These are phyloP conservation scores for Blastobotrys aristatus DNA, from an alignment of 1,139 yeast species.

Conservation along the genomic window DNA sequence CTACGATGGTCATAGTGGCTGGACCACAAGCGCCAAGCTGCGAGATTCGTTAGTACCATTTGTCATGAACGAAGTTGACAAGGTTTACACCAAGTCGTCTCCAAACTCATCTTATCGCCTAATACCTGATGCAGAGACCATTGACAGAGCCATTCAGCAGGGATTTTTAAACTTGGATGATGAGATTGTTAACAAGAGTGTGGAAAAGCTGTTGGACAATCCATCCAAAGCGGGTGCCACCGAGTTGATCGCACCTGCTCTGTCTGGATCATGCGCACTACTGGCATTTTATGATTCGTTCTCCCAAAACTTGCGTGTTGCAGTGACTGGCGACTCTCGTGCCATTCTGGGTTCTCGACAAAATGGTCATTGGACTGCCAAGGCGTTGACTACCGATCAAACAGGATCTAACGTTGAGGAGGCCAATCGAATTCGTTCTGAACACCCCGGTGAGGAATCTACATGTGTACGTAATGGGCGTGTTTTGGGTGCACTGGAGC, in stretches of 20 bases:
- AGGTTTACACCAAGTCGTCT: slow-evolving; percentile 46
- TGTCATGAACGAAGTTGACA: slow-evolving; percentile 73
- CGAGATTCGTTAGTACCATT: slow-evolving; percentile 71
- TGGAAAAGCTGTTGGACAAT: slow-evolving; percentile 60
- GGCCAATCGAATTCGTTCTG: slow-evolving; percentile 73
- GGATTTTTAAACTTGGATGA: slow-evolving; percentile 84
- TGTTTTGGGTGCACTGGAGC: slow-evolving; percentile 91
- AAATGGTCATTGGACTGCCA: slow-evolving; percentile 76
- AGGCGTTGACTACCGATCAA: slow-evolving; percentile 83
- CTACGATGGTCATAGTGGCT: slow-evolving; percentile 97
- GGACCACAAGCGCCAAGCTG: slow-evolving; percentile 83
- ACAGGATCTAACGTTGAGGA: slow-evolving; percentile 91
- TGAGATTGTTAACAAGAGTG: slow-evolving; percentile 74
- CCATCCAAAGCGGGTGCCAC: slow-evolving; percentile 59
- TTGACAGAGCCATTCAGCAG: slow-evolving; percentile 72
- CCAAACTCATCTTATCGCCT: slow-evolving; percentile 37
- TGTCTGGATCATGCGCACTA: slow-evolving; percentile 92
- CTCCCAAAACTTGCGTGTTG: slow-evolving; percentile 70
- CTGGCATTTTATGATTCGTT: slow-evolving; percentile 80
- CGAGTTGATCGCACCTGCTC: slow-evolving; percentile 81
- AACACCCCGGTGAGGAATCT: slow-evolving; percentile 87
- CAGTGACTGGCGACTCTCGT: slow-evolving; percentile 95
- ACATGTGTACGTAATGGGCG: slow-evolving; percentile 78
- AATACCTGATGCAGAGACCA: slow-evolving; percentile 59
- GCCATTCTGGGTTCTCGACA: slow-evolving; percentile 77